Evolutionary conservation across 1,284 basidiomycete species (phyloP).

Genomic region (Caloboletus firmus): DNA sequence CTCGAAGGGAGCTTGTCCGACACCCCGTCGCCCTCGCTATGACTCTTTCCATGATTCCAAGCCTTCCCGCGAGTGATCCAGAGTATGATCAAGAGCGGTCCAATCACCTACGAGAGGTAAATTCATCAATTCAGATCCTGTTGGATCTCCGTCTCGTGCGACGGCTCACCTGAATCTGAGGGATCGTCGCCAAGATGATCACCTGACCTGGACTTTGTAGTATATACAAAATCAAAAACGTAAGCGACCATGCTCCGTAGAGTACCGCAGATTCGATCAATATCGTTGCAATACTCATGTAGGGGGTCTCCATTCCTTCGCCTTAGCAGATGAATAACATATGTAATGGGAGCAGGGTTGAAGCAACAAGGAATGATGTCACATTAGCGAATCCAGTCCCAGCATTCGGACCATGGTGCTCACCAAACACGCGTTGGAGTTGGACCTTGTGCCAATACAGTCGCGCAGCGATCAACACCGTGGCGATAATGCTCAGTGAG

Average conservation of each 20-base stretch:
- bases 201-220: conserved; percentile 23
- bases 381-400: conserved; percentile 1
- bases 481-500: conserved; percentile 40
- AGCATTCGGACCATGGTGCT: conserved; percentile 1
- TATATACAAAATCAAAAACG: conserved; percentile 28
- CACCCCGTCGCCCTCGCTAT: background rate
- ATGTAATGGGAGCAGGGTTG: background rate
- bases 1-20: background rate
- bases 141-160: background rate
- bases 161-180: conserved; percentile 31
- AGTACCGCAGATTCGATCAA: conserved; percentile 33
- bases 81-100: conserved; percentile 31
- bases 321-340: conserved; percentile 8
- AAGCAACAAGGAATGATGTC: background rate
- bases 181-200: conserved; percentile 30
- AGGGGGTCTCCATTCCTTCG: conserved; percentile 21
- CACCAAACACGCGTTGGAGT: conserved; percentile 32
- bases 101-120: conserved; percentile 19
- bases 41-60: conserved; percentile 11
- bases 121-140: background rate
- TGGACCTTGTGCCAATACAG: conserved; percentile 35
- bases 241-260: conserved; percentile 30
- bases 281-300: conserved; percentile 24
- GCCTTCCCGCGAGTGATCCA: conserved; percentile 24
- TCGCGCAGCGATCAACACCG: conserved; percentile 38